These are phyloP conservation scores for Zymoseptoria crescenta DNA, from an alignment of 2,329 filamentous ascomycete species.

Conservation along the genomic window DNA sequence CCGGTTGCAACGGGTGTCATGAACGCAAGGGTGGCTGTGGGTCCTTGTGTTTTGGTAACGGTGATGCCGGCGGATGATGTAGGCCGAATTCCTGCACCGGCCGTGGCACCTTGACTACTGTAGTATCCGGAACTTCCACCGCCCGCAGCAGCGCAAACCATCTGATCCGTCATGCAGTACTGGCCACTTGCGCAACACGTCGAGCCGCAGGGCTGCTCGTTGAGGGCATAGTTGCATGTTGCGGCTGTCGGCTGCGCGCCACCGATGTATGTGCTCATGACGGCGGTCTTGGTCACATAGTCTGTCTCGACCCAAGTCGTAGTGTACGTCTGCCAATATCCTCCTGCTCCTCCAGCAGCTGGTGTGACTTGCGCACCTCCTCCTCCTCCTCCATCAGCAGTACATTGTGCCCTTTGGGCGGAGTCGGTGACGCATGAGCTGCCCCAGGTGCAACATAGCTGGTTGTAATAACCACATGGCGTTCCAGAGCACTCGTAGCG, in stretches of 20 bases:
- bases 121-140: slow-evolving; percentile 38
- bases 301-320: slow-evolving; percentile 51
- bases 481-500: slow-evolving; percentile 36
- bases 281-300: slow-evolving; percentile 43
- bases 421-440: slow-evolving; percentile 45
- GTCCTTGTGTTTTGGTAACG: slow-evolving; percentile 38
- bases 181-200: slow-evolving; percentile 66
- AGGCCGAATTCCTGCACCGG: slow-evolving; percentile 44
- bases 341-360: slow-evolving; percentile 25
- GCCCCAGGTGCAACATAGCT: slow-evolving; percentile 42
- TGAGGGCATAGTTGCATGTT: slow-evolving; percentile 40
- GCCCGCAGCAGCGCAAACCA: slow-evolving; percentile 46
- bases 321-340: slow-evolving; percentile 51
- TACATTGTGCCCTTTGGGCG: slow-evolving; percentile 43
- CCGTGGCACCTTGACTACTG: slow-evolving; percentile 45
- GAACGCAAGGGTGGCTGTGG: slow-evolving; percentile 44
- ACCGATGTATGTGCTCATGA: slow-evolving; percentile 43
- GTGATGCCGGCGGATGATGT: slow-evolving; percentile 51
- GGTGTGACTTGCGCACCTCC: slow-evolving; percentile 19
- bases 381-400: slow-evolving; percentile 14
- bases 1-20: slow-evolving; percentile 47
- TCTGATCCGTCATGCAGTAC: slow-evolving; percentile 47
- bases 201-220: slow-evolving; percentile 54
- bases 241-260: slow-evolving; percentile 21
- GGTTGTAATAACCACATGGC: slow-evolving; percentile 45